Conservation (phyloP, 1,139 yeast species). For the Geotrichum reessii region DNA sequence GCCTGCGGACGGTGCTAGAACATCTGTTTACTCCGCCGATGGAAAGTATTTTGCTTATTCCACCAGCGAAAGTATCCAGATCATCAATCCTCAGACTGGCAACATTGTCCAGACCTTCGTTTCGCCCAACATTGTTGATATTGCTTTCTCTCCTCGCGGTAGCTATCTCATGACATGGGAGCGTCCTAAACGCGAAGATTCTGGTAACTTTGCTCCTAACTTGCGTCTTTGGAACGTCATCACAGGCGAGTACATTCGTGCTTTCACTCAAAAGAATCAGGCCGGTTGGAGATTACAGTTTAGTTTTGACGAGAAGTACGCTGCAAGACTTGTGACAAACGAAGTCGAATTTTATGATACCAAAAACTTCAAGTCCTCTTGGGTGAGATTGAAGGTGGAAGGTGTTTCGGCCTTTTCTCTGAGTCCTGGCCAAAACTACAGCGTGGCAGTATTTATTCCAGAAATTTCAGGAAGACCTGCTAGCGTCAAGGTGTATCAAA, state of each 20-base stretch:
- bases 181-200: conserved; percentile 57
- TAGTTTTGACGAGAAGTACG: conserved; percentile 66
- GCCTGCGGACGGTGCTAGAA: conserved; percentile 32
- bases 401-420: conserved; percentile 49
- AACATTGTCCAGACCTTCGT: conserved; percentile 43
- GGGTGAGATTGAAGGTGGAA: conserved; percentile 57
- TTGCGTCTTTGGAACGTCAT: conserved; percentile 61
- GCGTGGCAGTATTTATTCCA: conserved; percentile 88
- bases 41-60: conserved; percentile 48
- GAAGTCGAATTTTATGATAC: conserved; percentile 71
- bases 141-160: conserved; percentile 87
- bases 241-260: conserved; percentile 48
- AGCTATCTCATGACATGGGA: conserved; percentile 84
- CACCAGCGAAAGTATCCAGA: conserved; percentile 44
- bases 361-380: conserved; percentile 50
- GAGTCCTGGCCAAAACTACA: conserved; percentile 86
- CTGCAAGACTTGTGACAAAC: conserved; percentile 52
- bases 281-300: conserved; percentile 90
- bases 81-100: conserved; percentile 54
- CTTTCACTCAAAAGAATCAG: conserved; percentile 77
- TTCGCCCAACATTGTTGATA: conserved; percentile 63
- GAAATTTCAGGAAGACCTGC: conserved; percentile 80
- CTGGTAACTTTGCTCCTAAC: conserved; percentile 68
- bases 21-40: conserved; percentile 43
- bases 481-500: conserved; percentile 72